A percentile compares a stretch with the other conserved stretches of the same genome.
Conservation (phyloP, 2,329 filamentous ascomycete genomes). For the Metarhizium rileyi region DNA sequence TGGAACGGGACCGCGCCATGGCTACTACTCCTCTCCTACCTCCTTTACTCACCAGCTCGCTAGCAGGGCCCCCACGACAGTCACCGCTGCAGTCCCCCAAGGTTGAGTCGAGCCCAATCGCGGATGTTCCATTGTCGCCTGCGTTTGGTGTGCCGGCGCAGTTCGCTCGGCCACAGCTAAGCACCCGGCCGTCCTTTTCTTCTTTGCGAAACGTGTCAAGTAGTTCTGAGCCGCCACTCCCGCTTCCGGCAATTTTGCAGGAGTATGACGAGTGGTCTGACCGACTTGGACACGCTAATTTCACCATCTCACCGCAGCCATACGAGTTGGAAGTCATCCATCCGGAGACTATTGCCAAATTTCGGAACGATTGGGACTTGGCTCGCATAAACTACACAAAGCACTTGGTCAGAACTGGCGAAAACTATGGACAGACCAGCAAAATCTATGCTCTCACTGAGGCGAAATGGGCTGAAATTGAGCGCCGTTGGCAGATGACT, state of each 20-base stretch:
- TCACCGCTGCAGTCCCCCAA: constrained; percentile 82
- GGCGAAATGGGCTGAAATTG: constrained; percentile 78
- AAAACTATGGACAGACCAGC: constrained; percentile 84
- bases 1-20: constrained; percentile 47
- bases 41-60: constrained; percentile 59
- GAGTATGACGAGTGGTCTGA: constrained; percentile 75
- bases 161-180: constrained; percentile 52
- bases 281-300: constrained; percentile 85
- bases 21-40: constrained; percentile 79
- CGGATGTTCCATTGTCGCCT: constrained; percentile 6
- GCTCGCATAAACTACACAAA: constrained; percentile 82
- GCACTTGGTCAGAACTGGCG: constrained; percentile 76
- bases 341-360: constrained; percentile 44
- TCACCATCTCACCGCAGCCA: constrained; percentile 74
- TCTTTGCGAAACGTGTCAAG: constrained; percentile 60
- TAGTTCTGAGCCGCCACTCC: constrained; percentile 45
- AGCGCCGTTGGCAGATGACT: constrained; percentile 61
- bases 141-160: constrained; percentile 36
- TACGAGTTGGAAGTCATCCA: constrained; percentile 59
- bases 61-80: constrained; percentile 48
- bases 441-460: constrained; percentile 81
- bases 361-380: constrained; percentile 72
- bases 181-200: constrained; percentile 64
- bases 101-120: constrained; percentile 14
- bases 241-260: constrained; percentile 56